Conservation (phyloP, 2,329 filamentous ascomycete species). For the Zymoseptoria tritici region DNA sequence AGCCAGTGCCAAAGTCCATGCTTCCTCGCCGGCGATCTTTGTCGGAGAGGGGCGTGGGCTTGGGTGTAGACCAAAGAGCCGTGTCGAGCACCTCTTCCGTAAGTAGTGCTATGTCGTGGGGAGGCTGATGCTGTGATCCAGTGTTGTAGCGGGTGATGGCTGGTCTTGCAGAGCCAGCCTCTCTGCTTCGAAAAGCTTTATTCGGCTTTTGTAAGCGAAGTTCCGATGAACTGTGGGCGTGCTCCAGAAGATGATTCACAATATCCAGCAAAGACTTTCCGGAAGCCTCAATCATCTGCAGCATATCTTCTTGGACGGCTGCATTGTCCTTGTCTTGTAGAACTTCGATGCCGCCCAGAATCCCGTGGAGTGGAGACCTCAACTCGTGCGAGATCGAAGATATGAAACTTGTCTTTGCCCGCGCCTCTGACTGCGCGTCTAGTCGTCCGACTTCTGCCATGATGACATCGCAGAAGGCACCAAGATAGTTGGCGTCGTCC, state of each 20-base stretch:
- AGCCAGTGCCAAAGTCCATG: too few relatives aligned
- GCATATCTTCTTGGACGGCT: slow-evolving; percentile 38
- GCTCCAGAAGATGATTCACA: slow-evolving; percentile 36
- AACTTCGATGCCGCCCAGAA: slow-evolving; percentile 44
- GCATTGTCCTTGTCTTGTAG: slow-evolving; percentile 35
- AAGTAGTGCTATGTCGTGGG: slow-evolving; percentile 3
- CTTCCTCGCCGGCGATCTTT: background rate
- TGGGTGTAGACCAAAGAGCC: slow-evolving; percentile 3
- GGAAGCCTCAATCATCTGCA: slow-evolving; percentile 44
- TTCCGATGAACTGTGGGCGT: slow-evolving; percentile 2
- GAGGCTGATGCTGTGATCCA: background rate
- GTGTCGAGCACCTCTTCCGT: slow-evolving; percentile 10
- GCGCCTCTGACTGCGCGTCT: slow-evolving; percentile 34
- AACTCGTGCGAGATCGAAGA: slow-evolving; percentile 48
- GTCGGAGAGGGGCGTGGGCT: slow-evolving; percentile 1
- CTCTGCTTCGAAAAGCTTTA: background rate
- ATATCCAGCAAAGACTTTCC: slow-evolving; percentile 45
- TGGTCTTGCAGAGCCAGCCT: background rate
- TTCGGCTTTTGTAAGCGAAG: background rate
- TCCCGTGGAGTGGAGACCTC: slow-evolving; percentile 39
- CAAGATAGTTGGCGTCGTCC: slow-evolving; percentile 31
- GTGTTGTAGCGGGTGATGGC: background rate
- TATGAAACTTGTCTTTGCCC: slow-evolving; percentile 47
- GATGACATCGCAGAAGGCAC: slow-evolving; percentile 36
- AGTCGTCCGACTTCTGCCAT: slow-evolving; percentile 36